Base-by-base conservation (phyloP, 176 grass and related monocot species). In the Cymbopogon citratus region DNA sequence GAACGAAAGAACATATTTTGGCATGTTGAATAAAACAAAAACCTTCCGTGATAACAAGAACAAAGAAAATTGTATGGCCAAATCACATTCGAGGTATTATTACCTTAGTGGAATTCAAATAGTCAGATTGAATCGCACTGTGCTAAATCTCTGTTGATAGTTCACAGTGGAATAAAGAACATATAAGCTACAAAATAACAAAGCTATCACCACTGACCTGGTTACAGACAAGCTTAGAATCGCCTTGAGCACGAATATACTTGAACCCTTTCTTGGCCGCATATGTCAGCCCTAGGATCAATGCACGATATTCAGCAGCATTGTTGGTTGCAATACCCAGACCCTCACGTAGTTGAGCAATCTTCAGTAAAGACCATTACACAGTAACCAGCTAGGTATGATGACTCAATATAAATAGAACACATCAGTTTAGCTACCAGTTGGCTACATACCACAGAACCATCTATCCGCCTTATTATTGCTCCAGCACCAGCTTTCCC, bases 221-320 rank as follows among this genome's bases (percentile, higher is more conserved):
- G 51, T 90, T 84, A 68, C 91, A 94, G 21, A 98, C 84, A 86
- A 95, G 84, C 19, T 82, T 85, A 59, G 92, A 94, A 76, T 98
- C 95, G 2, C 95, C 95, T 81, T 89, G 86, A 71, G 86, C 92
- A 73, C 41, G 84, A 29, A 98, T 80, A 69, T 90, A 80, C 76
- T 91, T 94, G 82, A 89, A 93, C 64, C 95, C 95, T 80, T 95
- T 95, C 16, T 88, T 90, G 60, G 84, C 19, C 19, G 95, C 95
- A 85, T 84, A 91, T 87, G 83, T 93, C 69, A 98, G 33, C 23
- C 95, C 95, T 80, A 98, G 88, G 89, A 98, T 78, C 85, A 98
- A 84, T 81, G 92, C 92, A 76, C 82, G 90, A 39, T 98, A 98
- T 86, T 94, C 92, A 82, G 95, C 90, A 80, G 88, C 92, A 10